Evolutionary conservation across 1,139 yeast genomes (phyloP), one percentile per base, ranked within the genome.

Genomic region (Wickerhamiella infanticola): DNA sequence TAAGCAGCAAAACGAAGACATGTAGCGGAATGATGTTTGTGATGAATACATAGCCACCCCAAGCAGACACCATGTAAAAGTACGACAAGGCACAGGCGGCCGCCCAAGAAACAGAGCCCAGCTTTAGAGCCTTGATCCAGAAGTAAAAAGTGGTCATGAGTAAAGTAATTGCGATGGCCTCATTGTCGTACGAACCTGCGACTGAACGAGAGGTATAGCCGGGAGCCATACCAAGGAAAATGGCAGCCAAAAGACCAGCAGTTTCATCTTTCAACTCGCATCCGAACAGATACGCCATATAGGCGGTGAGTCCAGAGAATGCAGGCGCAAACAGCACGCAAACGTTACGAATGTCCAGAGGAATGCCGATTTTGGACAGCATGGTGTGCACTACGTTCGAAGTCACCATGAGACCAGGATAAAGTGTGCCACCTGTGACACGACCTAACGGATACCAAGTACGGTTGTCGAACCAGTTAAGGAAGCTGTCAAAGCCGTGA

Each of bases 41-140:
- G 66, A 93, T 93, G 69, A 93, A 93, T 44, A 90, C 99, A 62
- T 93, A 93, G 24, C 99, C 99, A 70, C 98, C 98, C 99, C 99
- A 93, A n/a, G 99, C 98, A 45, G 95, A 81, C 45, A 93, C 99
- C 99, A 93, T 93, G 72, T 93, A 93, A 65, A 93, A 93, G 69
- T 93, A 93, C 58, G 80, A 81, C 42, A 85, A 63, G 2, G 98
- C 94, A 35, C 97, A 79, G 56, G 81, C 67, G 4, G 93, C 73
- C 23, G 88, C 94, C 70, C 80, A 84, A 55, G 83, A 73, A 18
- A 86, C 80, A 3, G 95, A 83, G 33, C 99, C 99, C 43, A 81
- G 68, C 64, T 88, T 90, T 66, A 85, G 74, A 13, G 95, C 80
- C 65, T 85, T 86, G 65, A 90, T 82, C 99, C 99, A 93, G 53